These are phyloP conservation scores for Mikania micrantha DNA, from an alignment of 129 eudicot genomes.

Conservation along the genomic window DNA sequence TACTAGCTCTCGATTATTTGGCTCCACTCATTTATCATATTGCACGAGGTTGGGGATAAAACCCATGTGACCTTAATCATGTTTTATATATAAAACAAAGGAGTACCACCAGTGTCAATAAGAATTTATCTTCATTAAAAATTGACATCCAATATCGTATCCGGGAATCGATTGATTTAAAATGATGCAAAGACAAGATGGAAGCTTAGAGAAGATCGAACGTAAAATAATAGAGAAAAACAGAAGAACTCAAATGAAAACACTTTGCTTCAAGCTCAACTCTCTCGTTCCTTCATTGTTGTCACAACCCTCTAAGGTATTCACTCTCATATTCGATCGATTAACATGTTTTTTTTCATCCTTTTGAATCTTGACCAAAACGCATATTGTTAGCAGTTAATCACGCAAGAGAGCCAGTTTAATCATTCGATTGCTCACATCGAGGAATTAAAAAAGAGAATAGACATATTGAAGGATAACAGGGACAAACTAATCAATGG, in stretches of 20 bases:
- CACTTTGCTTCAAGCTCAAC: conserved; percentile 29
- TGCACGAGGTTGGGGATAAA: background rate
- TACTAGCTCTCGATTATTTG: background rate
- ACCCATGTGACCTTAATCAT: background rate
- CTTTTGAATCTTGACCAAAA: no score
- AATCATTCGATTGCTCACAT: conserved; percentile 37
- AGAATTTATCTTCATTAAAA: background rate
- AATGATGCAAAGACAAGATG: conserved; percentile 9
- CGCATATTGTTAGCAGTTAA: conserved; percentile 13
- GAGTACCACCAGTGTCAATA: background rate
- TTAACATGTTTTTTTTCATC: background rate
- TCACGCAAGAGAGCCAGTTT: conserved; percentile 34
- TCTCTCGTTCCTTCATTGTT: conserved; percentile 27
- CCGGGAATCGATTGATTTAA: background rate
- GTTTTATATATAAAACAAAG: background rate
- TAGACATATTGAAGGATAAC: conserved; percentile 27
- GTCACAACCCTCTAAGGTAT: conserved; percentile 30
- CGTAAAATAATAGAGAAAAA: conserved; percentile 32
- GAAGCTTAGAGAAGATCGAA: conserved; percentile 10
- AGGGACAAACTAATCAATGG: conserved; percentile 13
- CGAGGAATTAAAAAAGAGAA: conserved; percentile 18
- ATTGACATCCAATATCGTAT: background rate
- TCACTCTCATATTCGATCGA: background rate
- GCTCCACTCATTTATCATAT: conserved; percentile 1
- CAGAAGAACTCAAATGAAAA: conserved; percentile 37